These are phyloP conservation scores for Globisporangium lucens DNA, from an alignment of 352 stramenopile species.

Conservation along the genomic window DNA sequence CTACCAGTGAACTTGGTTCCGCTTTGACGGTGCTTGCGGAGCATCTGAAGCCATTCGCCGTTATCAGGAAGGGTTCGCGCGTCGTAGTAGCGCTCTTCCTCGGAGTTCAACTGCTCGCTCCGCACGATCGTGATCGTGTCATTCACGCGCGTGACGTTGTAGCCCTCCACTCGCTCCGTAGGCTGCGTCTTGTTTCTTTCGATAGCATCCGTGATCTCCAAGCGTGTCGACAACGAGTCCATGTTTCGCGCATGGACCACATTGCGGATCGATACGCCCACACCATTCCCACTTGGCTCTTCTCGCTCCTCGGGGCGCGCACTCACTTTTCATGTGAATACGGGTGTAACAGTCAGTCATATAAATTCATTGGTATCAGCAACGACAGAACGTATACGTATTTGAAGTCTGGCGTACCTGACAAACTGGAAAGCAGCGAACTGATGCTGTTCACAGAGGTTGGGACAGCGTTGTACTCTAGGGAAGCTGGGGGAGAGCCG, in stretches of 20 bases:
- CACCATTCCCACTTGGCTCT: constrained; percentile 63
- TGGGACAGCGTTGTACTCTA: constrained; percentile 38
- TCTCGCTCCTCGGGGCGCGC: constrained; percentile 37
- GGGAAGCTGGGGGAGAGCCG: constrained; percentile 36
- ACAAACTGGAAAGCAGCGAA: constrained; percentile 60
- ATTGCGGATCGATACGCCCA: constrained; percentile 52
- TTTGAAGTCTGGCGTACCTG: constrained; percentile 20
- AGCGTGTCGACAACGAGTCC: constrained; percentile 65
- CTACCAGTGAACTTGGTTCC: constrained; percentile 74
- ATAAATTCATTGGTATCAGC: not conserved
- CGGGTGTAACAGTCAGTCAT: not conserved
- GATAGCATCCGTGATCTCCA: constrained; percentile 69
- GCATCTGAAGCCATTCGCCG: constrained; percentile 66
- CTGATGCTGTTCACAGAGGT: constrained; percentile 49
- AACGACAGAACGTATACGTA: not conserved
- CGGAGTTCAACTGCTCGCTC: constrained; percentile 48
- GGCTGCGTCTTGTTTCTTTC: constrained; percentile 59
- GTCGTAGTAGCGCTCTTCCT: constrained; percentile 73
- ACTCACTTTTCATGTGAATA: constrained; percentile 24
- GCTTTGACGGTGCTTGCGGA: constrained; percentile 67
- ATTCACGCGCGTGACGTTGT: constrained; percentile 76
- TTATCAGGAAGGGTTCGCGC: constrained; percentile 63
- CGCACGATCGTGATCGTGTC: constrained; percentile 67
- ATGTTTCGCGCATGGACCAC: constrained; percentile 61
- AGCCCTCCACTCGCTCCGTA: constrained; percentile 53